Evolutionary conservation across 2,329 filamentous ascomycete genomes (phyloP), one percentile per base, ranked within the genome.

Genomic region (Stylonectria norvegica): DNA sequence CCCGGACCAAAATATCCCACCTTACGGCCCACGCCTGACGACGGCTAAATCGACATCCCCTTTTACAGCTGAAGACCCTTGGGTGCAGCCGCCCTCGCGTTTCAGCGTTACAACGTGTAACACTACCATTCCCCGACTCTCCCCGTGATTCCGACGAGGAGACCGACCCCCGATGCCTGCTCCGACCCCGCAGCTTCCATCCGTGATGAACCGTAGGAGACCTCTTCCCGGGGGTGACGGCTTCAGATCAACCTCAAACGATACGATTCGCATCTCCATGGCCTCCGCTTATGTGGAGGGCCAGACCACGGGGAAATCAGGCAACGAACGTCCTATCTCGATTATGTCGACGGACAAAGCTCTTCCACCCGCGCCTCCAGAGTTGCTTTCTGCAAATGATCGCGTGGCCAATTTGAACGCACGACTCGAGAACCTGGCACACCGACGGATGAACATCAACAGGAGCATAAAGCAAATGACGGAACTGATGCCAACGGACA

Each of bases 391-490:
- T 5, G 71, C 78, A 2, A 70, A 76, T 23, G 81, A 84, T 57
- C 82, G 83, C 19, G 78, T 91, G 12, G 74, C 79, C 8, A 72
- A 76, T 45, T 72, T 93, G 17, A 78, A 85, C 55, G 78, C 81
- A 4, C 76, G 79, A 53, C 76, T 86, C 20, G 72, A 81, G 29
- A 74, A 77, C 34, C 73, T 93, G 6, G 70, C 71, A 1, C 80
- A 85, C 56, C 79, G 86, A 31, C 79, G 83, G 39, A 70, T 75
- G 45, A 91, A 90, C 64, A 79, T 91, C 56, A 76, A 79, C 58
- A 80, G 74, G 17, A 80, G 84, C 46, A 86, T 93, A 59, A 71
- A 77, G 48, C 85, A 91, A 61, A 82, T 91, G 72, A 88, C 82
- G 43, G 81, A 88, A 60, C 73, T 89, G 43, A 85, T 89, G 72